These are phyloP conservation scores for Ophiostoma triangulosporum DNA, from an alignment of 2,329 filamentous ascomycete species.

Conservation along the genomic window DNA sequence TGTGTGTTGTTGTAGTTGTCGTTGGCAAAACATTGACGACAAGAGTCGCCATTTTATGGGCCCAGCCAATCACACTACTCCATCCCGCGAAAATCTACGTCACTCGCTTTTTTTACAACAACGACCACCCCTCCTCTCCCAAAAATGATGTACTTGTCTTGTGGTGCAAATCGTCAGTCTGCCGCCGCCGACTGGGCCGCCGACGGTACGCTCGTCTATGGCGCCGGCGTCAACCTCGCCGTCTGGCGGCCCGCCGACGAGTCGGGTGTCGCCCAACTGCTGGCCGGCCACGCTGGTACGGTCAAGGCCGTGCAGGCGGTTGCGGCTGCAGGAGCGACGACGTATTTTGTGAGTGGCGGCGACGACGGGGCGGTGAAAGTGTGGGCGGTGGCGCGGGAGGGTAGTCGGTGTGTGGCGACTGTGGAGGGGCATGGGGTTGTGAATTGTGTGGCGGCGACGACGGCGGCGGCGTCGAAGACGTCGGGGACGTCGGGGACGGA, in stretches of 20 bases:
- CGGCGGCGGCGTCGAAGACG: slow-evolving; percentile 1
- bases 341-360: slow-evolving; percentile 61
- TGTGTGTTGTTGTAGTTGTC: neutral
- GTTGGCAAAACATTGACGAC: neutral
- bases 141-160: slow-evolving; percentile 22
- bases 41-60: no score
- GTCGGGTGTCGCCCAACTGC: slow-evolving; percentile 50
- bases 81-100: no score
- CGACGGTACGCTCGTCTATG: slow-evolving; percentile 67
- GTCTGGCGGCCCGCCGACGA: slow-evolving; percentile 58
- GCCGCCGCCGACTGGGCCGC: slow-evolving; percentile 79
- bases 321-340: slow-evolving; percentile 21
- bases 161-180: slow-evolving; percentile 82
- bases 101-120: no score
- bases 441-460: no score
- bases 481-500: no score
- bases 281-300: slow-evolving; percentile 63
- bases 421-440: no score
- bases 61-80: no score
- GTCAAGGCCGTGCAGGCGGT: slow-evolving; percentile 80
- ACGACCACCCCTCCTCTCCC: no score
- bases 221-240: slow-evolving; percentile 77
- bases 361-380: slow-evolving; percentile 66
- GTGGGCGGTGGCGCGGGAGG: slow-evolving; percentile 38
- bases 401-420: slow-evolving; percentile 35